Evolutionary conservation across 495 filamentous ascomycete genomes (phyloP), one percentile per base, ranked within the genome.

Genomic region (Rusavskia elegans): DNA sequence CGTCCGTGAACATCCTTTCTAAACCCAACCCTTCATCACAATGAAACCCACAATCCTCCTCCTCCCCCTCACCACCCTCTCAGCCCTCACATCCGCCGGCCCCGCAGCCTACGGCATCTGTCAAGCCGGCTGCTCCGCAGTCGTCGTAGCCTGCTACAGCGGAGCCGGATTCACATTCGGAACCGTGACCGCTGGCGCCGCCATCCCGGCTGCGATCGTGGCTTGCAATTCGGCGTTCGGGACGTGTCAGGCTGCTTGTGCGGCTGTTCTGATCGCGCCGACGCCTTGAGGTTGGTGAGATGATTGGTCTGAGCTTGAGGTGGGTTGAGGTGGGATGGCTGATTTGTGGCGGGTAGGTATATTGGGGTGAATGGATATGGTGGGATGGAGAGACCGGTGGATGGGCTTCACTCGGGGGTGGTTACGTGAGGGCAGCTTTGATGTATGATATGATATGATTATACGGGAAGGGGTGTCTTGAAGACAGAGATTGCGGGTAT

Each of bases 71-170:
- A 40, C 50, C 20, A 42, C 45, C 46, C 23, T 55, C 17, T 17
- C 46, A 21, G n/a, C 44, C 8, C 21, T 53, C 3, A 54, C 54
- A 23, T 44, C 53, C 25, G 68, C 70, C 1, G 69, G 70, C 10
- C 65, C 69, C 1, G 27, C 54, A 8, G 66, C 57, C 17, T 75
- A 78, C 49, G 73, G 68, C 0, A 50, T 72, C 16, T 78, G 75
- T 42, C 73, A 79, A 55, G 64, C 66, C 0, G 75, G 74, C 3
- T 79, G 77, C 45, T 58, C 73, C 0, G 50, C 49, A 0, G 57
- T 79, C 0, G 73, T 73, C 0, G 69, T 68, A 62, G 72, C 74
- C 0, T 79, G 77, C 53, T 79, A 79, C 52, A 13, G 51, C 1
- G 74, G 70, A n/a, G 76, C 68, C 3, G 74, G 76, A 0, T 59